Percentiles rank a stretch among this genome's conserved stretches.
phyloP scores from a whole-genome alignment of 2,329 filamentous ascomycete species.

The Colletotrichum scovillei region DNA sequence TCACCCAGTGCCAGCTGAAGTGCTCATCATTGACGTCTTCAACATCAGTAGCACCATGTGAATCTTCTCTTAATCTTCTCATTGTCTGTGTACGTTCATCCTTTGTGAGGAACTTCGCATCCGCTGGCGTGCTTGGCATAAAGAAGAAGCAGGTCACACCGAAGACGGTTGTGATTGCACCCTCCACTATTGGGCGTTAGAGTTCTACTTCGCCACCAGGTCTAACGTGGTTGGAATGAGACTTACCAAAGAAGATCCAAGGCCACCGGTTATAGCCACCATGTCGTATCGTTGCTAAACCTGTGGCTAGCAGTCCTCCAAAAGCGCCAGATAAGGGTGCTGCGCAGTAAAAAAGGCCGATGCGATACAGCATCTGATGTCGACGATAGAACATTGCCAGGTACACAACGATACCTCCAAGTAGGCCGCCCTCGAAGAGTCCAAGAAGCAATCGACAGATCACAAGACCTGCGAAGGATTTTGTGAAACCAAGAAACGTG shows the following conservation, averaged over 20 bases:
- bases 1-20: slow-evolving; percentile 54
- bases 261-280: neutral
- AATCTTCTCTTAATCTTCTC: neutral
- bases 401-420: neutral
- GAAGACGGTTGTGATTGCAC: neutral
- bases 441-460: neutral
- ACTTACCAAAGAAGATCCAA: neutral
- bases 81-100: neutral
- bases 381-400: neutral
- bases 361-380: neutral
- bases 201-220: neutral
- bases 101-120: neutral
- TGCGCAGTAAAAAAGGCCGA: neutral
- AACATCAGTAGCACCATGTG: neutral
- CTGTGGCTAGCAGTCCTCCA: neutral
- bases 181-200: neutral
- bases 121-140: neutral
- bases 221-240: too few species aligned
- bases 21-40: slow-evolving; percentile 48
- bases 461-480: neutral
- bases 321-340: neutral
- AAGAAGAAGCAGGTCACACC: neutral
- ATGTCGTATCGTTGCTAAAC: neutral
- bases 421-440: neutral
- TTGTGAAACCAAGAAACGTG: neutral